A percentile compares a stretch with the other conserved stretches of the same genome.
Evolutionary conservation across 2,329 filamentous ascomycete genomes (phyloP).

Genomic region (Aspergillus candidus): DNA sequence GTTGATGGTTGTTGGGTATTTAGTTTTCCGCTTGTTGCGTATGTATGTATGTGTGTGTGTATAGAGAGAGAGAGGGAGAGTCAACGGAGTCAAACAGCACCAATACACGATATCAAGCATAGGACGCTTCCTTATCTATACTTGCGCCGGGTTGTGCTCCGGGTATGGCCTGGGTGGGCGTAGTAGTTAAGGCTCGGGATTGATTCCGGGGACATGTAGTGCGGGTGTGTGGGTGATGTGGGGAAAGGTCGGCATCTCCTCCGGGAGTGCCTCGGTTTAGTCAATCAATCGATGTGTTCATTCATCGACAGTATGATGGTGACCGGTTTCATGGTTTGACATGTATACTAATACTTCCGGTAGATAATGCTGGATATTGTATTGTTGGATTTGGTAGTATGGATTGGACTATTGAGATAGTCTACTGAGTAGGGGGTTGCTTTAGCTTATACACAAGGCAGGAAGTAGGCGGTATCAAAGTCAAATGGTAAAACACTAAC

Average conservation of each 20-base stretch:
- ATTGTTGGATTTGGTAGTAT: no score
- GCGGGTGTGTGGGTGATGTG: no score
- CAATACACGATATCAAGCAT: neutral
- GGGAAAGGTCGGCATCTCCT: neutral
- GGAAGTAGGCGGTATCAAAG: no score
- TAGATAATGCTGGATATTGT: no score
- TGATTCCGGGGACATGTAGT: slow-evolving; percentile 5
- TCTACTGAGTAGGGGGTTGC: no score
- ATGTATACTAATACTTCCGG: no score
- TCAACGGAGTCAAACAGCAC: neutral
- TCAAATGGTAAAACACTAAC: no score
- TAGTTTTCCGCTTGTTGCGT: slow-evolving; percentile 1
- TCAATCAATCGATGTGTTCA: no score
- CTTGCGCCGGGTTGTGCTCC: slow-evolving; percentile 13
- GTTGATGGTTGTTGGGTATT: neutral
- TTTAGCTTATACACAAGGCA: no score
- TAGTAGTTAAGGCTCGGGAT: slow-evolving; percentile 3
- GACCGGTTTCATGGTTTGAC: no score
- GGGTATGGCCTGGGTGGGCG: neutral
- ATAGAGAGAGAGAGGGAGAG: neutral
- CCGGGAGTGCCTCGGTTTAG: neutral
- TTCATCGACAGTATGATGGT: no score
- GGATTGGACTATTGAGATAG: no score
- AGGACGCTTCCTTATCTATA: slow-evolving; percentile 14
- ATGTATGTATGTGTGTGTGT: neutral